These are phyloP conservation scores for Dioszegia hungarica DNA, from an alignment of 768 basidiomycete species.

Conservation along the genomic window DNA sequence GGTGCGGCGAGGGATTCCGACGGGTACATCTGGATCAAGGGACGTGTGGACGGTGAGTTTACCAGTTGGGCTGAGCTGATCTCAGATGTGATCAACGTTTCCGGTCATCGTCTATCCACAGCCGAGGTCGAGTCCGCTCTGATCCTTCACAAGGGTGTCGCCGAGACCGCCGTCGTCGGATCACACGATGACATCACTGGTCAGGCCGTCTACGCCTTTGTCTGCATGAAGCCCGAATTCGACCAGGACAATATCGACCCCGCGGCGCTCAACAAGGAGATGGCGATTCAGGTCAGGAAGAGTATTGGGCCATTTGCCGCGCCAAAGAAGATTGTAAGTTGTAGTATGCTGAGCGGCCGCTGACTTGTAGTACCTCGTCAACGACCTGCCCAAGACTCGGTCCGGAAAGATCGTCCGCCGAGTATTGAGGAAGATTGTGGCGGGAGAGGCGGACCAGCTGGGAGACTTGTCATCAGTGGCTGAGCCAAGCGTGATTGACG, in stretches of 20 bases:
- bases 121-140: constrained; percentile 97
- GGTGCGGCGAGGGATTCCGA: constrained; percentile 90
- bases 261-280: constrained; percentile 69
- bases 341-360: background rate
- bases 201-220: constrained; percentile 82
- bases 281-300: constrained; percentile 91
- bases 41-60: constrained; percentile 69
- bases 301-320: constrained; percentile 96
- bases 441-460: constrained; percentile 73
- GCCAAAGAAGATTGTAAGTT: constrained; percentile 81
- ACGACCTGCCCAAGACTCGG: constrained; percentile 87
- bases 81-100: constrained; percentile 54
- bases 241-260: constrained; percentile 68
- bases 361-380: constrained; percentile 32
- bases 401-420: constrained; percentile 95
- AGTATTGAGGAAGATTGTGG: constrained; percentile 92
- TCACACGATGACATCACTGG: constrained; percentile 49
- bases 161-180: constrained; percentile 72
- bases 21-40: constrained; percentile 99
- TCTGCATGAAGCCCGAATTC: constrained; percentile 93
- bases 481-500: constrained; percentile 78
- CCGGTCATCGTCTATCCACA: constrained; percentile 92
- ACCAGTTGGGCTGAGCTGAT: background rate
- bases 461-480: constrained; percentile 92
- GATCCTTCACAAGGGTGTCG: constrained; percentile 89